Evolutionary conservation across 805 yeast genomes (phyloP).

Genomic region (Yarrowia hollandica): DNA sequence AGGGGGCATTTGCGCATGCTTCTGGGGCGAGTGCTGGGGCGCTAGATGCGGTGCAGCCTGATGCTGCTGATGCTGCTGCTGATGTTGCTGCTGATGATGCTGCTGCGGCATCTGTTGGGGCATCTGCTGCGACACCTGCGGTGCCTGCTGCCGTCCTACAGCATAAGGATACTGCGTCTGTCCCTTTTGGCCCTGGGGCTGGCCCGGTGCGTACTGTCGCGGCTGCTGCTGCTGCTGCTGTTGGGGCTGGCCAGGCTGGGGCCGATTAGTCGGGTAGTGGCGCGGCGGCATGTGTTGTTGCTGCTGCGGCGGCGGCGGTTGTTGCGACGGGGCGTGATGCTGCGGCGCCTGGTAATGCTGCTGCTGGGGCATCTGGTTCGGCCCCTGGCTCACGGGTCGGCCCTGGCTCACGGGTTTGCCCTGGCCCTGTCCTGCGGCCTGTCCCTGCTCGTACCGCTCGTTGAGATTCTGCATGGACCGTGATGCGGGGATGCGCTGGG

Average conservation of each 20-base stretch:
- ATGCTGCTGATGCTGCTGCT: not conserved
- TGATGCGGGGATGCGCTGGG: conserved; percentile 25
- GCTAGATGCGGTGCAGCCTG: not conserved
- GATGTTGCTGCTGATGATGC: not conserved
- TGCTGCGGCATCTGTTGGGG: not conserved
- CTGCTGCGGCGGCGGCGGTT: conserved; percentile 5
- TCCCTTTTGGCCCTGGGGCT: conserved; percentile 12
- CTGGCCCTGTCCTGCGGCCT: too few relatives aligned
- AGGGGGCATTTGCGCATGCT: too few relatives aligned
- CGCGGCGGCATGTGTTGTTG: conserved; percentile 29
- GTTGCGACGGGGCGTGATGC: not conserved
- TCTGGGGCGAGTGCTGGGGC: conserved; percentile 2
- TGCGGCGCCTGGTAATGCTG: not conserved
- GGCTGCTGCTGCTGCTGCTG: not conserved
- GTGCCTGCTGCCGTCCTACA: not conserved
- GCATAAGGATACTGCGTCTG: conserved; percentile 9
- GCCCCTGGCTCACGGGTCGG: too few relatives aligned
- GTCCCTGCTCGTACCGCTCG: conserved; percentile 17
- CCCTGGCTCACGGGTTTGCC: too few relatives aligned
- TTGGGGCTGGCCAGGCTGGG: conserved; percentile 6
- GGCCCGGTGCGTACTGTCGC: not conserved
- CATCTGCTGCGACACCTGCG: too few relatives aligned
- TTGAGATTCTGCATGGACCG: conserved; percentile 20
- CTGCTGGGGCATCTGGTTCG: not conserved
- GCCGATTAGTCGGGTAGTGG: conserved; percentile 9